phyloP scores from a whole-genome alignment of 495 filamentous ascomycete genomes.

The Glonium stellatum region DNA sequence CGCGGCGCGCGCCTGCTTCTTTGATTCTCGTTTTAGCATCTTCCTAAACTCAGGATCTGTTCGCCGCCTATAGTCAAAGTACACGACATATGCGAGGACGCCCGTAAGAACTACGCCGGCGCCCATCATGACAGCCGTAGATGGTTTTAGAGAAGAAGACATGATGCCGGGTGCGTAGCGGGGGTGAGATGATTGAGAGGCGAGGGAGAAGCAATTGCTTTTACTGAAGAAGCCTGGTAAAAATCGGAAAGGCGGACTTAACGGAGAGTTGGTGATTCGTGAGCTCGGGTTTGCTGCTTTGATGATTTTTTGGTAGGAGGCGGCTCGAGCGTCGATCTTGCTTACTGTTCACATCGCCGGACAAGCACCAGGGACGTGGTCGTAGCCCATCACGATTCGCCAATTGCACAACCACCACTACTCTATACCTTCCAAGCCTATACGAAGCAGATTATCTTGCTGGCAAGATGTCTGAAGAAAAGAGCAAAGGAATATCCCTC shows the following conservation, averaged over 20 bases:
- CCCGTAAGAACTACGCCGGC: slow-evolving; percentile 70
- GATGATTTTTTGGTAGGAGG: too few species aligned
- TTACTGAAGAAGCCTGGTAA: background rate
- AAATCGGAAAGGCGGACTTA: background rate
- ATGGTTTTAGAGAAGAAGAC: slow-evolving; percentile 53
- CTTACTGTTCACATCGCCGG: too few species aligned
- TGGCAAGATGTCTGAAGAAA: slow-evolving; percentile 46
- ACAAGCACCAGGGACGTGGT: background rate
- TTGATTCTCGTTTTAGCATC: slow-evolving; percentile 73
- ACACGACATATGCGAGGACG: slow-evolving; percentile 72
- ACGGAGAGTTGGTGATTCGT: too few species aligned
- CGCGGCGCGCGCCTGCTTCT: slow-evolving; percentile 57
- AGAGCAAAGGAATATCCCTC: slow-evolving; percentile 72
- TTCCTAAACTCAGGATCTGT: slow-evolving; percentile 81
- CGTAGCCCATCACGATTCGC: background rate
- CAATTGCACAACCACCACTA: background rate
- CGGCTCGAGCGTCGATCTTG: too few species aligned
- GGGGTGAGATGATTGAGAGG: background rate
- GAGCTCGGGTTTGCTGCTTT: too few species aligned
- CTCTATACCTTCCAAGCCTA: background rate
- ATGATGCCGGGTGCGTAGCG: slow-evolving; percentile 11
- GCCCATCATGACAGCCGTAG: slow-evolving; percentile 65
- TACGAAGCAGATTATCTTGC: background rate
- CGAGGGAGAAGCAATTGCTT: slow-evolving; percentile 14
- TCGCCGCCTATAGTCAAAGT: slow-evolving; percentile 92